Evolutionary conservation across 2,329 filamentous ascomycete genomes (phyloP).

Genomic region (Parastagonospora avenae): DNA sequence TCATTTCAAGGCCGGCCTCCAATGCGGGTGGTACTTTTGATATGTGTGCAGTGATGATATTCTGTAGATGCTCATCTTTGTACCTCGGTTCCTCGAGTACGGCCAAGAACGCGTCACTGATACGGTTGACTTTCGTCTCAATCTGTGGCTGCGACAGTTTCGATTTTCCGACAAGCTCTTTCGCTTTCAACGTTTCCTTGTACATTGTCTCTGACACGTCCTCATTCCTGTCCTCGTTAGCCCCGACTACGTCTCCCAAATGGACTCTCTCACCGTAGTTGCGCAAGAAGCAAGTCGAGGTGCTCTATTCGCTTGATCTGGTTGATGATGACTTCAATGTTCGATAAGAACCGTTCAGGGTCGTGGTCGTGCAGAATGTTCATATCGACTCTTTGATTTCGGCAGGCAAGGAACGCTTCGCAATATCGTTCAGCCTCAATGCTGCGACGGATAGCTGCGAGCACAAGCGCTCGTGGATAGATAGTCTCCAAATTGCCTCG

Average conservation of each 20-base stretch:
- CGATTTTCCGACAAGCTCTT: conserved; percentile 23
- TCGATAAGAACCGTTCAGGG: conserved; percentile 81
- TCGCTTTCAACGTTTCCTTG: conserved; percentile 72
- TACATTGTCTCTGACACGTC: conserved; percentile 95
- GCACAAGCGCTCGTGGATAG: conserved; percentile 87
- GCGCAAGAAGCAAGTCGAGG: conserved; percentile 90
- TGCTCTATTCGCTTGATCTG: conserved; percentile 82
- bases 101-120: conserved; percentile 83
- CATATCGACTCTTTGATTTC: conserved; percentile 94
- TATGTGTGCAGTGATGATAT: conserved; percentile 91
- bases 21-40: conserved; percentile 92
- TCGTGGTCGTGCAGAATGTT: conserved; percentile 95
- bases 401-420: conserved; percentile 83
- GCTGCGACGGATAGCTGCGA: conserved; percentile 82
- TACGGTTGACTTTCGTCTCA: conserved; percentile 75
- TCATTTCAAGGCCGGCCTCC: conserved; percentile 79
- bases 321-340: conserved; percentile 76
- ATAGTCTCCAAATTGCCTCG: conserved; percentile 95
- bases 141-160: conserved; percentile 25
- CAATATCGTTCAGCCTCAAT: conserved; percentile 83
- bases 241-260: neutral
- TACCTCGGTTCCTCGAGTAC: conserved; percentile 60
- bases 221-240: conserved; percentile 65
- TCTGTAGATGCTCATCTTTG: conserved; percentile 74
- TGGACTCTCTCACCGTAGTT: conserved; percentile 65